Base-by-base conservation (phyloP, 1,284 basidiomycete genomes). In the Kwoniella shivajii region DNA sequence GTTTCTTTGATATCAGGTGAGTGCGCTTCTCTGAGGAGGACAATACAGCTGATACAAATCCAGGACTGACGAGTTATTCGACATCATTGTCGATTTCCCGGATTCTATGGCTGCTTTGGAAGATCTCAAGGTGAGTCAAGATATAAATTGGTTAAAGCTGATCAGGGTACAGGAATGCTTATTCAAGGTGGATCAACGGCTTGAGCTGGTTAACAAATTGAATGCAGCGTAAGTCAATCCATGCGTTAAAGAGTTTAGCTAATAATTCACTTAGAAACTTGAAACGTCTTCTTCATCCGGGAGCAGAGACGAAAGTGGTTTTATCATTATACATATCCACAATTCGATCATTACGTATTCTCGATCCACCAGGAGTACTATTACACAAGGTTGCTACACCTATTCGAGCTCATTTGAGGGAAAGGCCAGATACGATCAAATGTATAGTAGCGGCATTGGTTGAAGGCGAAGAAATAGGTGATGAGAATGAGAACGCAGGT, bases 51-150 rank as follows among this genome's bases (percentile, higher is more conserved):
- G 3, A 24, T 24, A 27, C 31, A 13, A 4, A 16, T 14, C 11
- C 65, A 93, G 92, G 39, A 91, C 88, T 0, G 82, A 82, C 48
- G 92, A 98, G 76, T 87, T 99, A 18, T 98, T 96, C 69, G 92
- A 96, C 64, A 95, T 99, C 56, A 94, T 99, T 56, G 86, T 95
- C 45, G 89, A 93, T 67, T 96, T 86, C 66, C 94, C 96, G 0
- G 89, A 92, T 56, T 96, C 94, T 0, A 81, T 82, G 59, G 84
- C 87, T 1, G 93, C 92, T 0, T 79, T 99, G n/a, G 82, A 89
- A 56, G 96, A 99, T 74, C 82, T 99, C 29, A 88, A 86, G 77
- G 88, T 89, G 61, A 26, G 54, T 54, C 27, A 4, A 47, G 10
- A 30, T 60, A 16, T 53, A 44, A 36, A 16, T 22, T 33, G 33